Base-by-base conservation (phyloP, 768 basidiomycete species). In the Pisolithus microcarpus region DNA sequence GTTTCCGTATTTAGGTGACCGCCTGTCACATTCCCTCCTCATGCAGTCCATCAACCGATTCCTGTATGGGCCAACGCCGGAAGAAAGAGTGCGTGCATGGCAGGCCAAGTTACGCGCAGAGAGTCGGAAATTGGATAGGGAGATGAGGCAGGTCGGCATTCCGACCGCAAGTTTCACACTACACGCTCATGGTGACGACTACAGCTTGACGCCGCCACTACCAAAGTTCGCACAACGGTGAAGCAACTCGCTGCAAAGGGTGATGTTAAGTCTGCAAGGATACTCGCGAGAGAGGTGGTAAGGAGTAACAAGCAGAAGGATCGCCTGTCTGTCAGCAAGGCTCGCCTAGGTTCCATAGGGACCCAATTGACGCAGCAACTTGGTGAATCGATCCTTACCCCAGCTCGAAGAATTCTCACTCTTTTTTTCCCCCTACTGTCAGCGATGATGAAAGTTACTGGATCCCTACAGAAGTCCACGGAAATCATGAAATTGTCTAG, bases 401-500 rank as follows among this genome's bases (percentile, higher is more conserved):
- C 9, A 13, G 30, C 28, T 18, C 40, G 9, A 31, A 10, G 11
- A 24, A 15, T 30, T 52, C 37, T 55, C 23, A 23, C 43, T n/a
- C n/a, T 46, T 26, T 45, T 31, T 36, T 46, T 45, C 53, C 39
- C 52, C 39, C 28, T 46, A 16, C 38, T 36, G 34, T 26, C 58
- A 98, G 96, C 96, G 0, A 88, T 97, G 86, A 70, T 85, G 56
- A 99, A 98, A 72, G 91, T 98, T 38, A 97, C 96, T 8, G 96
- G 96, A n/a, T 82, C 94, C 6, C 73, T 99, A 54, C 95, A 97
- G 70, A 96, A 93, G 69, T 96, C 93, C 7, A 93, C 95, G 1
- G 94, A 98, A 66, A 97, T 98, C 54, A 98, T 99, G 94, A 98
- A 88, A 70, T 76, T 94, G 38, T 94, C 93, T n/a, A 98, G 95